Evolutionary conservation across 495 filamentous ascomycete species (phyloP).

Genomic region (Penicillium verhagenii): DNA sequence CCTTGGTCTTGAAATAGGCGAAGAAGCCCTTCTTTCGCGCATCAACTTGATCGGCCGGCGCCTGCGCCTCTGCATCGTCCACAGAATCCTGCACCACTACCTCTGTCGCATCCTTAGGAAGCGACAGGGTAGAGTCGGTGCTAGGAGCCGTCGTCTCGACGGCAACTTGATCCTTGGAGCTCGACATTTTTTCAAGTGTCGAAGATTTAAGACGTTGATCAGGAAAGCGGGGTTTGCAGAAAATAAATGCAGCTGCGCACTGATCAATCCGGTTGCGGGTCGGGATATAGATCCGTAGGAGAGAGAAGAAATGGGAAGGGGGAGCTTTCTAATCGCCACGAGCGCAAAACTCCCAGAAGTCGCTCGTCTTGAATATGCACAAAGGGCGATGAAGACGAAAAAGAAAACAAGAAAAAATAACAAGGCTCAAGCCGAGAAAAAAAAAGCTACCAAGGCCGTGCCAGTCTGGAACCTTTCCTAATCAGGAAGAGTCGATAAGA

Average conservation of each 20-base stretch:
- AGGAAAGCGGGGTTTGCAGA: constrained; percentile 8
- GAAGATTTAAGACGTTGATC: background rate
- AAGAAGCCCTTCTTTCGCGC: constrained; percentile 60
- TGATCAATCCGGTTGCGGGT: constrained; percentile 1
- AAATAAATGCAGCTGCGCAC: background rate
- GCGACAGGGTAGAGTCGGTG: constrained; percentile 11
- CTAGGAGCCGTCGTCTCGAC: constrained; percentile 24
- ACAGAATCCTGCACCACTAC: constrained; percentile 17
- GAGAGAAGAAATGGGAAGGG: background rate
- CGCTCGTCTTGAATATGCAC: constrained; percentile 40
- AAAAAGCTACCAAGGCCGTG: constrained; percentile 1
- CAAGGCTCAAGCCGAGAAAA: background rate
- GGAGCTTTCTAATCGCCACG: constrained; percentile 49
- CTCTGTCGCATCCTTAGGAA: constrained; percentile 25
- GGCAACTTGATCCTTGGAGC: constrained; percentile 28
- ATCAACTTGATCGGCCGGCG: constrained; percentile 37
- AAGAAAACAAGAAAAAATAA: constrained; percentile 10
- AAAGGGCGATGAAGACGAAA: background rate
- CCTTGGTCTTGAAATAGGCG: constrained; percentile 75
- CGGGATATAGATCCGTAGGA: background rate
- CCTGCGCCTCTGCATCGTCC: constrained; percentile 14
- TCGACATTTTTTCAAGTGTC: constrained; percentile 18
- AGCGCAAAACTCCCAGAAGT: constrained; percentile 62
- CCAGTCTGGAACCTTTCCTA: constrained; percentile 29
- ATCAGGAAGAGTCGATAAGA: constrained; percentile 24